Conservation (phyloP, 1,139 yeast genomes). For the Scheffersomyces lignicola region DNA sequence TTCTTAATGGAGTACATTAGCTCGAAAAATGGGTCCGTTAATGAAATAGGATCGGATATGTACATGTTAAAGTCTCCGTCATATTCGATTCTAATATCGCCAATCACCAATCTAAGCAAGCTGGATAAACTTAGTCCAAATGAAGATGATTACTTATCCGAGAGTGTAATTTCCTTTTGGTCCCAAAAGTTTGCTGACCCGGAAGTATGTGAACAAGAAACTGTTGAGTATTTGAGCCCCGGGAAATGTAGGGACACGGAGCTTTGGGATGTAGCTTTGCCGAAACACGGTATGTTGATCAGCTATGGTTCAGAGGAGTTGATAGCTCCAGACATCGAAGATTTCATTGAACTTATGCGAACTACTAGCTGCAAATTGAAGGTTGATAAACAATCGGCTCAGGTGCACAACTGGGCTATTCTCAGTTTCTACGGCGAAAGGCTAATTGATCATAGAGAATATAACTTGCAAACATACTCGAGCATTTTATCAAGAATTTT, state of each 20-base stretch:
- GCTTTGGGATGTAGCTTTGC: background rate
- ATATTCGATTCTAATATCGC: constrained; percentile 10
- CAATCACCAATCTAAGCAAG: constrained; percentile 9
- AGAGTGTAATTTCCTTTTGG: background rate
- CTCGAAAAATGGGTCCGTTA: background rate
- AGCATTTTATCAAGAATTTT: constrained; percentile 28
- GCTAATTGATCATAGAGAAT: constrained; percentile 33
- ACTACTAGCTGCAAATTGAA: constrained; percentile 19
- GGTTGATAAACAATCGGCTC: constrained; percentile 19
- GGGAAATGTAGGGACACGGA: constrained; percentile 5
- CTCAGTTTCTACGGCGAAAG: constrained; percentile 29
- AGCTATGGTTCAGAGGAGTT: constrained; percentile 15
- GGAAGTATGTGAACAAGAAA: background rate
- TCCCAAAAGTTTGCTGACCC: background rate
- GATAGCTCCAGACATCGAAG: constrained; percentile 28
- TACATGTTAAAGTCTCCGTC: constrained; percentile 5
- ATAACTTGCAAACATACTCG: constrained; percentile 25
- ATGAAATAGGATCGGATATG: background rate
- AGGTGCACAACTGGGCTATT: constrained; percentile 33
- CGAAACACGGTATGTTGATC: constrained; percentile 9
- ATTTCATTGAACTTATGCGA: constrained; percentile 17
- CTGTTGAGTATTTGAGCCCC: background rate
- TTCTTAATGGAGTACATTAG: background rate
- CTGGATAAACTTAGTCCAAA: background rate
- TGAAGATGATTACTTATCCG: constrained; percentile 8